A percentile compares a stretch with the other conserved stretches of the same genome.
Evolutionary conservation across 352 stramenopile species (phyloP).

Genomic region (Sclerospora graminicola): DNA sequence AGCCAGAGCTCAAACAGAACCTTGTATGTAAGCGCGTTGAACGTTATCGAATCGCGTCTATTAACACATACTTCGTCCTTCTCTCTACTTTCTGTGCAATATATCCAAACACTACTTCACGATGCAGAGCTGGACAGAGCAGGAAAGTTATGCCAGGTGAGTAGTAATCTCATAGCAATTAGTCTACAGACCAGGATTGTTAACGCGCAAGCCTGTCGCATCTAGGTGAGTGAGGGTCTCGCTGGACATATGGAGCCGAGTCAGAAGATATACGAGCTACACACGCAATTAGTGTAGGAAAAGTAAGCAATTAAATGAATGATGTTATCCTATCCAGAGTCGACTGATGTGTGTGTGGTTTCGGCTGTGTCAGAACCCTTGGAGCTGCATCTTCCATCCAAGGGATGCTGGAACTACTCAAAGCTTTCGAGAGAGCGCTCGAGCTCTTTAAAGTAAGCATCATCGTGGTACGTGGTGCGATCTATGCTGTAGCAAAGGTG

Average conservation of each 20-base stretch:
- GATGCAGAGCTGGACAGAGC: no score
- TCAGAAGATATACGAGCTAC: slow-evolving; percentile 34
- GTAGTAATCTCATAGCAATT: no score
- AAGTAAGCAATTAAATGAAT: slow-evolving; percentile 26
- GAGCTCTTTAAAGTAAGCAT: slow-evolving; percentile 59
- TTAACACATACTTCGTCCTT: no score
- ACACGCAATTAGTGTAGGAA: slow-evolving; percentile 33
- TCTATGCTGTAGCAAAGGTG: not conserved
- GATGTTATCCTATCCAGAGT: no score
- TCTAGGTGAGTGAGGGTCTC: slow-evolving; percentile 37
- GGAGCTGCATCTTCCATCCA: slow-evolving; percentile 38
- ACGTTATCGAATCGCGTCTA: no score
- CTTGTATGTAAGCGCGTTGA: no score
- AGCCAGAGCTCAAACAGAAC: no score
- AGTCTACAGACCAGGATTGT: not conserved
- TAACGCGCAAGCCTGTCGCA: not conserved
- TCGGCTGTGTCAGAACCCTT: not conserved
- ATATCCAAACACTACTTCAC: no score
- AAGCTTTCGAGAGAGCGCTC: slow-evolving; percentile 27
- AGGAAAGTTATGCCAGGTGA: no score
- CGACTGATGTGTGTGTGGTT: not conserved
- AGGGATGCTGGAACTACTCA: slow-evolving; percentile 33
- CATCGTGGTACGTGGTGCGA: slow-evolving; percentile 26
- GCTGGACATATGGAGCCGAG: slow-evolving; percentile 22
- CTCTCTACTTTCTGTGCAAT: no score